Evolutionary conservation across 805 yeast genomes (phyloP).

Genomic region (Yamadazyma tumulicola): DNA sequence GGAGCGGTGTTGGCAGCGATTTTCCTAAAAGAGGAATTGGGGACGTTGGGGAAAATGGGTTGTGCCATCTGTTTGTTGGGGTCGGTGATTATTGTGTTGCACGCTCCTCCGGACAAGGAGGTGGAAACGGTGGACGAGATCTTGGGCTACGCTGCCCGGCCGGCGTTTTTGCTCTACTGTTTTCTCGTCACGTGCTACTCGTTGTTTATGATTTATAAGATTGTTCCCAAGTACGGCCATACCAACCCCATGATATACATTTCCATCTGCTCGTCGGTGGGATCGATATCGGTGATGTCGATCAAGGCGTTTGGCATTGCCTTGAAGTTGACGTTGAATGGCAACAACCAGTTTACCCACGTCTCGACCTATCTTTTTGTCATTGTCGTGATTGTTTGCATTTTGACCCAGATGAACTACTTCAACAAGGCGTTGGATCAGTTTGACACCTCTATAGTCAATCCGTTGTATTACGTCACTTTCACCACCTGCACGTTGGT

Average conservation of each 20-base stretch:
- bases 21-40: constrained; percentile 81
- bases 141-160: constrained; percentile 71
- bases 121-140: constrained; percentile 86
- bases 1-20: constrained; percentile 89
- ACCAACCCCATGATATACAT: constrained; percentile 85
- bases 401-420: constrained; percentile 88
- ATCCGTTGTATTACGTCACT: constrained; percentile 86
- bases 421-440: constrained; percentile 92
- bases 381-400: constrained; percentile 73
- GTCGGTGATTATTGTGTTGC: constrained; percentile 80
- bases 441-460: constrained; percentile 88
- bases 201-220: constrained; percentile 72
- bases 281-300: constrained; percentile 86
- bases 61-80: constrained; percentile 90
- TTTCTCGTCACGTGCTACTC: constrained; percentile 63
- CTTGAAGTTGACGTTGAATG: constrained; percentile 74
- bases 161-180: constrained; percentile 70
- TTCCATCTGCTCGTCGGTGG: constrained; percentile 86
- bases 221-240: constrained; percentile 77
- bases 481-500: constrained; percentile 84
- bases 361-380: constrained; percentile 80
- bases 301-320: constrained; percentile 94
- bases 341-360: constrained; percentile 85
- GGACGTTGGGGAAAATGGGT: constrained; percentile 85
- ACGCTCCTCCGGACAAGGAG: constrained; percentile 94